phyloP scores from a whole-genome alignment of 75 land plant genomes.

The Cryptomeria japonica region DNA sequence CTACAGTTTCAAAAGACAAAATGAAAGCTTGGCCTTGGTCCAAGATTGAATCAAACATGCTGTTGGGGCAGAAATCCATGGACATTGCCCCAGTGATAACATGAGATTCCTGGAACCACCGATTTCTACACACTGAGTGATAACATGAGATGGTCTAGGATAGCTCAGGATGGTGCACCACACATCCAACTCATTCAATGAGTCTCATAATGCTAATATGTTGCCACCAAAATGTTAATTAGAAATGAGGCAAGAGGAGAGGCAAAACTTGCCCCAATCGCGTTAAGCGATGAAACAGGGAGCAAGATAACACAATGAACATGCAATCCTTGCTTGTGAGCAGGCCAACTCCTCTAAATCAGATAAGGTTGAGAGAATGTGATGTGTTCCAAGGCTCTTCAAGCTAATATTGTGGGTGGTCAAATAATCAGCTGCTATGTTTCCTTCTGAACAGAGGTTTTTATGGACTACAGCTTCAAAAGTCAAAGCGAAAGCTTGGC shows the following conservation, averaged over 20 bases:
- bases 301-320: not conserved
- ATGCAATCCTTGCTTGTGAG: not conserved
- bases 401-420: not conserved
- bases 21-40: too few relatives aligned
- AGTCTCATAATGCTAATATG: not conserved
- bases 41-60: not conserved
- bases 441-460: not conserved
- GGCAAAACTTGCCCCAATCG: not conserved
- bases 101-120: not conserved
- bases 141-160: not conserved
- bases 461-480: not conserved
- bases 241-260: not conserved
- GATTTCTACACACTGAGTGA: not conserved
- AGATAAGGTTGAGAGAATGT: not conserved
- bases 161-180: not conserved
- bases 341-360: not conserved
- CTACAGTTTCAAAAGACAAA: not conserved
- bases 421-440: not conserved
- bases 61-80: not conserved
- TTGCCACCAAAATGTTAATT: too few relatives aligned
- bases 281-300: not conserved
- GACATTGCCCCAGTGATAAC: not conserved
- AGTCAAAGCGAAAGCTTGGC: not conserved
- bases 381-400: not conserved
- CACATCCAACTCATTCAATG: not conserved